Conservation (phyloP, 2,329 filamentous ascomycete species). For the Acrocalymma vagum region DNA sequence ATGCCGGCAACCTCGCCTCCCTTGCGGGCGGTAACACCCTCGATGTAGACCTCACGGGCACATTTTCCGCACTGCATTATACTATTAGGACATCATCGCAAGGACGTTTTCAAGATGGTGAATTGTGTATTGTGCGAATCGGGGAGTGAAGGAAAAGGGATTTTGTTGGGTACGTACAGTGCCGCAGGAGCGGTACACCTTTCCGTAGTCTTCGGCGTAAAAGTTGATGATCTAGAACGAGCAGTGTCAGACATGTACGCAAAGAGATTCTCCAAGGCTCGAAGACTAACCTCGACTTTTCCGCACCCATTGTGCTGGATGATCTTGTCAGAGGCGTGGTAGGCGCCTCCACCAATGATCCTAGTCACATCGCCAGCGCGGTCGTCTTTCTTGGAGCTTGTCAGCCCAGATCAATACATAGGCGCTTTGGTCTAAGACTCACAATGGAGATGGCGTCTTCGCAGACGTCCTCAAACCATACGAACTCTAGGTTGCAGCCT, state of each 20-base stretch:
- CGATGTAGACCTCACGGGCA: constrained; percentile 6
- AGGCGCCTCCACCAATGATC: constrained; percentile 5
- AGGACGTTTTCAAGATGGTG: too few relatives aligned
- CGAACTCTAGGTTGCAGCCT: constrained; percentile 8
- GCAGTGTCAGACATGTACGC: not conserved
- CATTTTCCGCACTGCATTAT: constrained; percentile 5
- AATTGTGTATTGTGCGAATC: too few relatives aligned
- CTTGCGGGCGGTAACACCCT: constrained; percentile 3
- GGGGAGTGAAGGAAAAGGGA: too few relatives aligned
- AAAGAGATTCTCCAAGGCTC: not conserved
- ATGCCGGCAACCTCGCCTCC: constrained; percentile 7
- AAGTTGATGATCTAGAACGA: constrained; percentile 5
- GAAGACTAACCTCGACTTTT: constrained; percentile 3
- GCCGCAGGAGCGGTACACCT: constrained; percentile 7
- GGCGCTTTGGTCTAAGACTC: not conserved
- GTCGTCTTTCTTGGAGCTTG: constrained; percentile 5
- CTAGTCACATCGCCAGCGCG: constrained; percentile 5
- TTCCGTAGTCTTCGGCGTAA: constrained; percentile 7
- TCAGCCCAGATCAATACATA: not conserved
- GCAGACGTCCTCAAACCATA: too few relatives aligned
- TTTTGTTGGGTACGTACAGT: constrained; percentile 1
- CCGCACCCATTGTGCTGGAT: constrained; percentile 7
- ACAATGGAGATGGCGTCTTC: constrained; percentile 6
- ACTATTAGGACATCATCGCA: too few relatives aligned
- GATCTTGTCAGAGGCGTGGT: constrained; percentile 5